A percentile compares a stretch with the other conserved stretches of the same genome.
Evolutionary conservation across 1,284 basidiomycete genomes (phyloP).

Genomic region (Cutaneotrichosporon dermatis): DNA sequence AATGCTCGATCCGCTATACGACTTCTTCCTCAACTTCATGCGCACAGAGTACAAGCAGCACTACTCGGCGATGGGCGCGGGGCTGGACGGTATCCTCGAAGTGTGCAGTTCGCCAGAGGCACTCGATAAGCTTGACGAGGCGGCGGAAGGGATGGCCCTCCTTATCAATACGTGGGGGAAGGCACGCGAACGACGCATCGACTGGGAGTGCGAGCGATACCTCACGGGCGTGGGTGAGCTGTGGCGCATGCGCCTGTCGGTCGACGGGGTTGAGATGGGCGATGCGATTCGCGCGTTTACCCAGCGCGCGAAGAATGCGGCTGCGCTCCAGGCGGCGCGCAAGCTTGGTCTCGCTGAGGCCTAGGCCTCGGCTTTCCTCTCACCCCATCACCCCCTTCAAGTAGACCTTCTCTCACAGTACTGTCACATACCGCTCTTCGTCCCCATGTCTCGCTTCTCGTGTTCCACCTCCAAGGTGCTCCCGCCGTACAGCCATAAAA

Average conservation of each 20-base stretch:
- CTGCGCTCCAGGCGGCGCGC: slow-evolving; percentile 35
- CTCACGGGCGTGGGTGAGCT: slow-evolving; percentile 33
- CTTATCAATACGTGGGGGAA: slow-evolving; percentile 27
- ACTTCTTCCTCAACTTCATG: slow-evolving; percentile 44
- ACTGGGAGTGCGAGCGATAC: slow-evolving; percentile 28
- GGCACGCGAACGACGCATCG: slow-evolving; percentile 19
- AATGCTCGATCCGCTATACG: slow-evolving; percentile 42
- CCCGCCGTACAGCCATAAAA: neutral
- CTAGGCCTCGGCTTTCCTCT: neutral
- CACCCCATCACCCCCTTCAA: neutral
- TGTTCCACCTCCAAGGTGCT: no score
- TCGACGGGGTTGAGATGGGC: slow-evolving; percentile 37
- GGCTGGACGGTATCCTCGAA: slow-evolving; percentile 24
- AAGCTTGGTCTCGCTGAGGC: slow-evolving; percentile 27
- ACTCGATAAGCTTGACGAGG: slow-evolving; percentile 25
- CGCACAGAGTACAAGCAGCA: slow-evolving; percentile 32
- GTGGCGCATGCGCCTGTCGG: slow-evolving; percentile 27
- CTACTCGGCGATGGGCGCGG: slow-evolving; percentile 21
- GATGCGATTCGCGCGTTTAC: slow-evolving; percentile 32
- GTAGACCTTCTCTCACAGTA: no score
- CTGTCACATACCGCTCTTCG: neutral
- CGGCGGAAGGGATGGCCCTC: slow-evolving; percentile 28
- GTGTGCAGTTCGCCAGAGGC: slow-evolving; percentile 23
- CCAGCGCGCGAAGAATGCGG: slow-evolving; percentile 35
- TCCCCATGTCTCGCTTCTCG: no score